A percentile compares a stretch with the other conserved stretches of the same genome.
Evolutionary conservation across 1,139 yeast genomes (phyloP).

Genomic region (Magnusiomyces tetraspermus): DNA sequence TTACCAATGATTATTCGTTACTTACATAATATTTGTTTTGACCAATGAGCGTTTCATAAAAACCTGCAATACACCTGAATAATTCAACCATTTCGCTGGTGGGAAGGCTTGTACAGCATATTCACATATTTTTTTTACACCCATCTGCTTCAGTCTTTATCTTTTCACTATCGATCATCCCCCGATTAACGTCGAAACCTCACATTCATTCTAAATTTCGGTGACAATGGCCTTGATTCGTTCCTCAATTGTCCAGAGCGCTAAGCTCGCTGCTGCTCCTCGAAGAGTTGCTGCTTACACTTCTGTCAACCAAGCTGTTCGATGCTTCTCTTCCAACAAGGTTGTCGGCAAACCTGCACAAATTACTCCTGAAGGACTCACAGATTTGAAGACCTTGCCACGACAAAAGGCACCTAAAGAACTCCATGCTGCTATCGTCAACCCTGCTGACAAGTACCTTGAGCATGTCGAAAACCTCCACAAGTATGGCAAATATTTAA

Average conservation of each 20-base stretch:
- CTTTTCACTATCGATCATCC: too few relatives aligned
- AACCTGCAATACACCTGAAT: background rate
- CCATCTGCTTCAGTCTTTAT: too few relatives aligned
- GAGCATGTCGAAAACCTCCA: constrained; percentile 67
- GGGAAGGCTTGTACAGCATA: too few relatives aligned
- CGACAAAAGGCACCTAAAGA: constrained; percentile 30
- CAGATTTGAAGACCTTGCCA: constrained; percentile 27
- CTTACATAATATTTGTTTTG: background rate
- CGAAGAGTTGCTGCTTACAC: background rate
- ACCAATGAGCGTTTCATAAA: background rate
- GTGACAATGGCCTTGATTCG: constrained; percentile 2
- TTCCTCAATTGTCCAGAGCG: constrained; percentile 1
- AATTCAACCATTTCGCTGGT: too few relatives aligned
- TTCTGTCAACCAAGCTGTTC: constrained; percentile 1
- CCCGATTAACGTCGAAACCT: too few relatives aligned
- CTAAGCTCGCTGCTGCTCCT: background rate
- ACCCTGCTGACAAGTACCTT: constrained; percentile 69
- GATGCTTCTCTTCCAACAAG: constrained; percentile 9
- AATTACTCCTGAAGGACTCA: constrained; percentile 29
- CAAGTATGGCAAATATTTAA: constrained; percentile 71
- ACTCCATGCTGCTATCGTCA: constrained; percentile 51
- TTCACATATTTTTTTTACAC: too few relatives aligned
- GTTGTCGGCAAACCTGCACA: constrained; percentile 17
- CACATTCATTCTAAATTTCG: too few relatives aligned
- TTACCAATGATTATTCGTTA: too few relatives aligned